These are phyloP conservation scores for Ampelocalamus luodianensis DNA, from an alignment of 176 grass and related monocot genomes.

Conservation along the genomic window DNA sequence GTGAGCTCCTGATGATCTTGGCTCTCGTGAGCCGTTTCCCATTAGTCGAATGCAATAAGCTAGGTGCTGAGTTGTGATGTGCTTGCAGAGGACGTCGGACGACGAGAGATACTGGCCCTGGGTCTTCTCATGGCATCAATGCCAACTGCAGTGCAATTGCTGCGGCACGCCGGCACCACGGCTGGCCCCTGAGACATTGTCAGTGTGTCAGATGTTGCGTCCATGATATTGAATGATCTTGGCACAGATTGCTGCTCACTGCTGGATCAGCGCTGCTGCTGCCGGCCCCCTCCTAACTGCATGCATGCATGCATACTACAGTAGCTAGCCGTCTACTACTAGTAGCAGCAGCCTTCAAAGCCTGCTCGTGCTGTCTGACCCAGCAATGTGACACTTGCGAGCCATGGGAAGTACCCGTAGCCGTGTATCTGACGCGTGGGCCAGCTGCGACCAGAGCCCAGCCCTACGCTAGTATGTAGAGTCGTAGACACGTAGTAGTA, in stretches of 20 bases:
- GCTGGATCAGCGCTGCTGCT: not conserved
- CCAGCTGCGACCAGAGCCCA: not conserved
- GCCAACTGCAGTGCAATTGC: conserved; percentile 16
- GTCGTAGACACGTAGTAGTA: too few relatives aligned
- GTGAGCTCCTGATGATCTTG: too few relatives aligned
- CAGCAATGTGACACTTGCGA: conserved; percentile 11
- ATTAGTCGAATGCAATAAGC: not conserved
- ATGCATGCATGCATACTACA: not conserved
- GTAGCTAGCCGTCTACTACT: not conserved
- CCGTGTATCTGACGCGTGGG: not conserved
- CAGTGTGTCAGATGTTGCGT: conserved; percentile 25
- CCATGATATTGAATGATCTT: conserved; percentile 27
- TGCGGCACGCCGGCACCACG: not conserved
- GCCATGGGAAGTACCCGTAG: conserved; percentile 39
- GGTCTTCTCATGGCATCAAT: conserved; percentile 7
- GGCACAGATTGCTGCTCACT: conserved; percentile 10
- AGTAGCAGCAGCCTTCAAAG: conserved; percentile 26
- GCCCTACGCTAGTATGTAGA: not conserved
- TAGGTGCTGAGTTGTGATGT: not conserved
- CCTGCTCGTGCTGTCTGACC: conserved; percentile 33
- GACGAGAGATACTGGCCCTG: not conserved
- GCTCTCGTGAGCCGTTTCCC: not conserved
- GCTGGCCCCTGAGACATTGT: conserved; percentile 30
- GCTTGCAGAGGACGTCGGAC: not conserved
- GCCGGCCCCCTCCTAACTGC: not conserved